Evolutionary conservation across 2,329 filamentous ascomycete genomes (phyloP), one percentile per base, ranked within the genome.

Genomic region (Juglanconis oblonga): DNA sequence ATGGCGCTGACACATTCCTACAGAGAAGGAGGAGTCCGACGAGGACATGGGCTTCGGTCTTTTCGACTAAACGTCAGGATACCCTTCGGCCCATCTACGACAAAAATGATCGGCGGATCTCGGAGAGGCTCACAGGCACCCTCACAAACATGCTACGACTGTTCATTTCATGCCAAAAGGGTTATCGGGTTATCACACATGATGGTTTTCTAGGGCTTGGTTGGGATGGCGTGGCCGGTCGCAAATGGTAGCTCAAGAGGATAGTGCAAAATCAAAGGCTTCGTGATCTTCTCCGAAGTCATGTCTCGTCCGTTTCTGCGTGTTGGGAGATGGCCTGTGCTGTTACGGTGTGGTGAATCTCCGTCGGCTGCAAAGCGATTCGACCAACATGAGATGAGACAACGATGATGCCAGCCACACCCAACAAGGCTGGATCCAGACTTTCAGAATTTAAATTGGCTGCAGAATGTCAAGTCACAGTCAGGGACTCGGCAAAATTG

Each of bases 41-140:
- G 88, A 88, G 78, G 87, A 89, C 75, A 89, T 89, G 86, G 86
- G 87, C 72, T 88, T 89, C 82, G 87, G 87, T 84, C 87, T 90
- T 68, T 88, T 88, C 84, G 86, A 88, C 80, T 88, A 88, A 87
- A 76, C 78, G 72, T 64, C 49, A 33, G 58, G 11, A 49, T n/a
- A 9, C 48, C 36, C 38, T 29, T 17, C n/a, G 49, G 42, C 40
- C 44, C 50, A 55, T 35, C 29, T 35, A 47, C 51, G 14, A 45
- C 42, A 38, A 57, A 51, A 52, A 24, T 54, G 45, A 35, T 55
- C 13, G 49, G 36, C 36, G 45, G 14, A 29, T 44, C 52, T 44
- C 51, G 58, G 55, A 58, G 61, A 58, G 55, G 58, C 58, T 58
- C 50, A 8, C 45, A 14, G 49, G 61, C 54, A 56, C 59, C 60